phyloP scores from a whole-genome alignment of 2,329 filamentous ascomycete genomes.

The Cladophialophora yegresii region DNA sequence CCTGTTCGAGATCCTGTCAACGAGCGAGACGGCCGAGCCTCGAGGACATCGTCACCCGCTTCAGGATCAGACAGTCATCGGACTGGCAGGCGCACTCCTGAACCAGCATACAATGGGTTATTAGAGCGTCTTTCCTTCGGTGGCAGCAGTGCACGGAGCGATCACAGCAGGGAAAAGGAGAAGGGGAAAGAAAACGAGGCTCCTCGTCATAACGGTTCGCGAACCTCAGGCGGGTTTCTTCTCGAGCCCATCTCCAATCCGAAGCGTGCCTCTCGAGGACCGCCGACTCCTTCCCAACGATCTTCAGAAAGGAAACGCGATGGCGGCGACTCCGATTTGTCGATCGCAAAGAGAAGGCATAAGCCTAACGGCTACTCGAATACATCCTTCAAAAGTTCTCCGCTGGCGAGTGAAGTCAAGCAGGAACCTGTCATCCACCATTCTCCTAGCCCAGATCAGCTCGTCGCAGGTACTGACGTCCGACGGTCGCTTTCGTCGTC shows the following conservation, averaged over 20 bases:
- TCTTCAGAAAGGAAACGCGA: slow-evolving; percentile 47
- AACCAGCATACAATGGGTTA: slow-evolving; percentile 7
- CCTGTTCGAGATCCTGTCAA: slow-evolving; percentile 25
- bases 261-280: slow-evolving; percentile 39
- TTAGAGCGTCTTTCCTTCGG: slow-evolving; percentile 19
- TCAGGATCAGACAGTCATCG: slow-evolving; percentile 20
- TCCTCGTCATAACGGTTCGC: slow-evolving; percentile 11
- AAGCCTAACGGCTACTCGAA: slow-evolving; percentile 43
- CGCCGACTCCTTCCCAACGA: slow-evolving; percentile 37
- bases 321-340: slow-evolving; percentile 42
- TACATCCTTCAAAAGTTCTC: slow-evolving; percentile 40
- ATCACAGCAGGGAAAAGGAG: slow-evolving; percentile 23
- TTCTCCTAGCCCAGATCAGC: slow-evolving; percentile 10
- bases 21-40: slow-evolving; percentile 21
- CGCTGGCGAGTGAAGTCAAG: slow-evolving; percentile 38
- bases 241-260: slow-evolving; percentile 47
- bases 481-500: slow-evolving; percentile 24
- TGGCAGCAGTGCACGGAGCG: slow-evolving; percentile 13
- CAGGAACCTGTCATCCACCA: slow-evolving; percentile 27
- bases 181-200: slow-evolving; percentile 20
- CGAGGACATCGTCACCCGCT: slow-evolving; percentile 21
- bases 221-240: slow-evolving; percentile 48
- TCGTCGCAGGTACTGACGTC: slow-evolving; percentile 20
- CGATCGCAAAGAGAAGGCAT: slow-evolving; percentile 43
- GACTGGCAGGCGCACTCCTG: slow-evolving; percentile 18